Conservation (phyloP, 345 rosid genomes). For the Pistacia integerrima region DNA sequence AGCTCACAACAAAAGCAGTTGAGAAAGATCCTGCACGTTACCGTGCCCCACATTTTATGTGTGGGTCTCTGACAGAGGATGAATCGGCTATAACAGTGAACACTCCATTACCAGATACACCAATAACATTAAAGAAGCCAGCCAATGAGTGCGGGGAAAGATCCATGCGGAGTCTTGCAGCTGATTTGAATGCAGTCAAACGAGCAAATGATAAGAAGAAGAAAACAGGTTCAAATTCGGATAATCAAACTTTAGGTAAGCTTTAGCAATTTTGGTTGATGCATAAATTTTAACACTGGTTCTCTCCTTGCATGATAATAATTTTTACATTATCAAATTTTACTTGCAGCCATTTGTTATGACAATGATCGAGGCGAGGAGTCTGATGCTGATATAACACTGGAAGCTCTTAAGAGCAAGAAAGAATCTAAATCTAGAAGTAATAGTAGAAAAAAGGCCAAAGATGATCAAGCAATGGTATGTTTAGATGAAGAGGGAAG, state of each 20-base stretch:
- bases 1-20: constrained; percentile 74
- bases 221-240: constrained; percentile 17
- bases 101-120: constrained; percentile 45
- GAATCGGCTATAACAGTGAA: constrained; percentile 48
- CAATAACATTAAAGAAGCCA: constrained; percentile 52
- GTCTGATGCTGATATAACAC: constrained; percentile 42
- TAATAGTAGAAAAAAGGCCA: constrained; percentile 20
- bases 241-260: constrained; percentile 40
- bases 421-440: constrained; percentile 33
- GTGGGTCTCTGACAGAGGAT: constrained; percentile 59
- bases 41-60: constrained; percentile 66
- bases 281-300: background rate
- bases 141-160: constrained; percentile 38
- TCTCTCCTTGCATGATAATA: constrained; percentile 4
- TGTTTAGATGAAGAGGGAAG: constrained; percentile 17
- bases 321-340: background rate
- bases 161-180: constrained; percentile 39
- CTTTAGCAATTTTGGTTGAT: background rate
- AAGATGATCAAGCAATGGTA: constrained; percentile 27
- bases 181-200: constrained; percentile 34
- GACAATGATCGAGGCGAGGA: constrained; percentile 45
- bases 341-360: constrained; percentile 50
- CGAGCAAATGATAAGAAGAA: constrained; percentile 21
- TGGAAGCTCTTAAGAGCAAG: constrained; percentile 27
- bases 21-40: constrained; percentile 69